phyloP scores from a whole-genome alignment of 2,329 filamentous ascomycete genomes.

The Coniochaeta sp. region DNA sequence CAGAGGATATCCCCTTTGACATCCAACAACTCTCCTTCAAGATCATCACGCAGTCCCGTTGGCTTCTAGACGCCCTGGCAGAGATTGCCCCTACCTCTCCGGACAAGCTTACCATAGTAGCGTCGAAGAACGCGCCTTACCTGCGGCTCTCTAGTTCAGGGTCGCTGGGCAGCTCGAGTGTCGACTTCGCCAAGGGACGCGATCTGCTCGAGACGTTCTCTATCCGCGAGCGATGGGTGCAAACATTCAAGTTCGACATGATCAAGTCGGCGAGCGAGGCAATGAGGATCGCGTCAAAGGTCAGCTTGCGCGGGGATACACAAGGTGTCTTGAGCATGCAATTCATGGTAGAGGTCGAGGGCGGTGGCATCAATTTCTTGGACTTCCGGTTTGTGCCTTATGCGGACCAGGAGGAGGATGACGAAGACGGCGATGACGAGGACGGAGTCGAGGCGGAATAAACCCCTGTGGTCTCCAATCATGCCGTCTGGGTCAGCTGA shows the following conservation, averaged over 20 bases:
- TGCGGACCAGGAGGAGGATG: slow-evolving; percentile 42
- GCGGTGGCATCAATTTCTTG: slow-evolving; percentile 19
- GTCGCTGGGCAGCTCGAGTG: slow-evolving; percentile 52
- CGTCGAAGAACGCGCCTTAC: slow-evolving; percentile 57
- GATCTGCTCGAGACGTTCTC: slow-evolving; percentile 69
- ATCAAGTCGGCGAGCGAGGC: slow-evolving; percentile 80
- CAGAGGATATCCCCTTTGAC: slow-evolving; percentile 82
- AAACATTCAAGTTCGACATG: slow-evolving; percentile 81
- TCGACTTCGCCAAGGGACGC: slow-evolving; percentile 58
- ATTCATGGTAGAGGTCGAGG: slow-evolving; percentile 88
- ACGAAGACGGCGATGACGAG: slow-evolving; percentile 28
- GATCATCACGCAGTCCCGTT: slow-evolving; percentile 81
- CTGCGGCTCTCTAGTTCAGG: slow-evolving; percentile 65
- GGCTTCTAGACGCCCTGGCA: slow-evolving; percentile 62
- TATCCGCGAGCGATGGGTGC: slow-evolving; percentile 50
- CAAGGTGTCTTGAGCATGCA: slow-evolving; percentile 91
- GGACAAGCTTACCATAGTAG: slow-evolving; percentile 60
- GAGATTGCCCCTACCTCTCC: slow-evolving; percentile 68
- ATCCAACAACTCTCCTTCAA: slow-evolving; percentile 76
- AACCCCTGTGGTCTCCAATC: background rate
- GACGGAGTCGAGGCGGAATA: slow-evolving; percentile 12
- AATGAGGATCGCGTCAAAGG: slow-evolving; percentile 90
- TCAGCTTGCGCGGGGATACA: slow-evolving; percentile 79
- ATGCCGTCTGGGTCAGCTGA: slow-evolving; percentile 1
- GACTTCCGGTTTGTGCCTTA: slow-evolving; percentile 45